Percentiles rank a stretch among this genome's conserved stretches.
These are phyloP conservation scores for Suillus decipiens DNA, from an alignment of 768 basidiomycete species.

Conservation along the genomic window DNA sequence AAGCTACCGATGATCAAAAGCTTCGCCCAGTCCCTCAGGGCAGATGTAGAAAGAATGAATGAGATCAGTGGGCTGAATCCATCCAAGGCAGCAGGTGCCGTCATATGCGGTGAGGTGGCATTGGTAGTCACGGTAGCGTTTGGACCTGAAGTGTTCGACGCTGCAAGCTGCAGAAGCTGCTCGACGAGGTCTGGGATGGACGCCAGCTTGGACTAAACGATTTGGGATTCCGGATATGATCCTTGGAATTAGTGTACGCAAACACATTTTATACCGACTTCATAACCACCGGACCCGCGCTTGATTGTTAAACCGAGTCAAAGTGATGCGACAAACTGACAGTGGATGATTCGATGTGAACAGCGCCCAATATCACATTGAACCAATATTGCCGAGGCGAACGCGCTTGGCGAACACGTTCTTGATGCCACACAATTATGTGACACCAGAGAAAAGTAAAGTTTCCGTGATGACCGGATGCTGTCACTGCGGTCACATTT, in stretches of 20 bases:
- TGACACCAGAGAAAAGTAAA: too few relatives aligned
- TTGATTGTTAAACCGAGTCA: neutral
- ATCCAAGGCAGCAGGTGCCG: slow-evolving; percentile 18
- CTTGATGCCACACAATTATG: neutral
- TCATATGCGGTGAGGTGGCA: slow-evolving; percentile 13
- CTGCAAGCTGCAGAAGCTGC: slow-evolving; percentile 28
- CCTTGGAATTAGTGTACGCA: neutral
- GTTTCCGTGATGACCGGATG: too few relatives aligned
- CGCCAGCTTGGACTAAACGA: slow-evolving; percentile 18
- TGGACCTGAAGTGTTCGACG: slow-evolving; percentile 15
- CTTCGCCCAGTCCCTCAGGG: slow-evolving; percentile 63
- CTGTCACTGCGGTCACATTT: too few relatives aligned
- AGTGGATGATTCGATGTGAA: neutral
- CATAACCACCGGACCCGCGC: neutral
- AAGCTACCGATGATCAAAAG: slow-evolving; percentile 62
- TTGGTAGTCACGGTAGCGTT: slow-evolving; percentile 16
- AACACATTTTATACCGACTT: slow-evolving; percentile 15
- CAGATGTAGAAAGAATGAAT: slow-evolving; percentile 53
- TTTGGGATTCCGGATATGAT: neutral
- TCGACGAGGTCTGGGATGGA: slow-evolving; percentile 32
- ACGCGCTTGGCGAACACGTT: neutral
- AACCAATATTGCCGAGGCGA: neutral
- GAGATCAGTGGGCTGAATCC: slow-evolving; percentile 28
- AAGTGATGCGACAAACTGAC: too few relatives aligned
- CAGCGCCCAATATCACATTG: neutral